Evolutionary conservation across 2,329 filamentous ascomycete species (phyloP).

Genomic region (Beauveria asiatica): DNA sequence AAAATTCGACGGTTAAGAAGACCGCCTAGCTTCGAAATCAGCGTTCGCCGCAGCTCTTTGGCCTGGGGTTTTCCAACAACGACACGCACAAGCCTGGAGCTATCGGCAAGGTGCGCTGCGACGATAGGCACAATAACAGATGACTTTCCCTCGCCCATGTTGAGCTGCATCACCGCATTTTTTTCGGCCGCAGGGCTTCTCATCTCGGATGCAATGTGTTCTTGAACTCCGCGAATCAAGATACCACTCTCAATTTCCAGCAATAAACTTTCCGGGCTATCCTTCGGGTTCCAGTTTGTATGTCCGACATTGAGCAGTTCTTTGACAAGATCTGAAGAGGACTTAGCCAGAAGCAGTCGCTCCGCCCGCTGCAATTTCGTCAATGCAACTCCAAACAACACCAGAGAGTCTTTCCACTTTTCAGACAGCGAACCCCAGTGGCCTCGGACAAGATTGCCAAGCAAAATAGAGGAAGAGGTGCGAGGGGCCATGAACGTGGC

Average conservation of each 20-base stretch:
- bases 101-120: conserved; percentile 43
- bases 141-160: conserved; percentile 65
- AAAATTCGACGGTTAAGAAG: conserved; percentile 46
- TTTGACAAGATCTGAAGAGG: background rate
- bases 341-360: background rate
- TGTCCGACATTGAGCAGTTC: background rate
- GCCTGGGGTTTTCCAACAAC: conserved; percentile 54
- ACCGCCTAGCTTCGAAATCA: conserved; percentile 46
- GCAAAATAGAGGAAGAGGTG: background rate
- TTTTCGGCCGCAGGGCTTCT: conserved; percentile 25
- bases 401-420: background rate
- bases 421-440: background rate
- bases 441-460: background rate
- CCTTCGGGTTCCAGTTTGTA: background rate
- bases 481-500: background rate
- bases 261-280: conserved; percentile 49
- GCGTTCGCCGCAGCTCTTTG: conserved; percentile 50
- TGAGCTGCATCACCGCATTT: conserved; percentile 55
- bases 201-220: conserved; percentile 50
- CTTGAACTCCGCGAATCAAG: conserved; percentile 51
- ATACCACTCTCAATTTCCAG: conserved; percentile 57
- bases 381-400: background rate
- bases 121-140: conserved; percentile 62
- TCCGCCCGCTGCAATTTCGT: background rate
- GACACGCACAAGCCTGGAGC: conserved; percentile 42